phyloP scores from a whole-genome alignment of 2,329 filamentous ascomycete species.

The Zopfia rhizophila region DNA sequence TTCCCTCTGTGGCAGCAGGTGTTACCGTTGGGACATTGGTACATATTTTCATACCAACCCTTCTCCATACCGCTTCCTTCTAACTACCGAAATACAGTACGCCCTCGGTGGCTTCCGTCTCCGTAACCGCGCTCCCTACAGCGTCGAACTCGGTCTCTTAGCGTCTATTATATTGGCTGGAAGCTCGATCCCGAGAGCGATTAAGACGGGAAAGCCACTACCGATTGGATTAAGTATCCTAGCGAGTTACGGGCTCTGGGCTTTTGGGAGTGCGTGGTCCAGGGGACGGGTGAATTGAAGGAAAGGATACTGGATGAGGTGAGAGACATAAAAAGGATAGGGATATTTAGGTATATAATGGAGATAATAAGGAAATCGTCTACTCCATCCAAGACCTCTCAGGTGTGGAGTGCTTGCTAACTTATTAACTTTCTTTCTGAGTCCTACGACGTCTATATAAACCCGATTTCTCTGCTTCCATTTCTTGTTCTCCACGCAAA shows the following conservation, averaged over 20 bases:
- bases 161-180: conserved; percentile 87
- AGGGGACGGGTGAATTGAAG: conserved; percentile 25
- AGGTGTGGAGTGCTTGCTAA: no score
- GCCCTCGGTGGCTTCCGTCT: conserved; percentile 84
- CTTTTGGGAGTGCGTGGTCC: conserved; percentile 77
- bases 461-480: no score
- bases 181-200: conserved; percentile 84
- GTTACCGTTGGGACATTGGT: conserved; percentile 79
- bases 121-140: conserved; percentile 78
- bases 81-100: conserved; percentile 59
- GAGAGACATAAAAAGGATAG: conserved; percentile 1
- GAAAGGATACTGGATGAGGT: not conserved
- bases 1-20: conserved; percentile 88
- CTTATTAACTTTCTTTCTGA: no score
- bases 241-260: conserved; percentile 79
- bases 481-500: no score
- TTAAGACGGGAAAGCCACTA: conserved; percentile 85
- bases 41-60: conserved; percentile 28
- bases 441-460: no score
- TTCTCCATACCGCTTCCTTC: not conserved
- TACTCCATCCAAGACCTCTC: no score
- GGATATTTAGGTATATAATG: no score
- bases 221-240: conserved; percentile 82
- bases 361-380: no score
- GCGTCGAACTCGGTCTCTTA: conserved; percentile 86